Percentiles rank a stretch among this genome's conserved stretches.
phyloP scores from a whole-genome alignment of 192 early-diverging fungal species.

The Diversispora eburnea region DNA sequence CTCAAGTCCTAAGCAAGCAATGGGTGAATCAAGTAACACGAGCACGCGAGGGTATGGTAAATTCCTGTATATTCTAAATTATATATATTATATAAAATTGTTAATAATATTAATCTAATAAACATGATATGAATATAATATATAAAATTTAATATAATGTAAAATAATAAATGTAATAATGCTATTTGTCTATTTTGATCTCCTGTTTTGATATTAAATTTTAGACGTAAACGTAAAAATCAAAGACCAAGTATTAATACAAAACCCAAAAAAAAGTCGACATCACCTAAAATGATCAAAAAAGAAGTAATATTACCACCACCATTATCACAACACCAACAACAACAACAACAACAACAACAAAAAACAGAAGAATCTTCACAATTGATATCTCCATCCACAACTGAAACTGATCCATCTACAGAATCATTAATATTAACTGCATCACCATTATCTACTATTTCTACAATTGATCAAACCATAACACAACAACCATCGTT shows the following conservation, averaged over 20 bases:
- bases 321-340: not conserved
- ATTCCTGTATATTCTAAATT: not conserved
- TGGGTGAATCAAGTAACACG: not conserved
- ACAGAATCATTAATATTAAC: not conserved
- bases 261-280: not conserved
- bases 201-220: not conserved
- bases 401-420: not conserved
- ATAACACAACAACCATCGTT: not conserved
- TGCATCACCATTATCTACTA: not conserved
- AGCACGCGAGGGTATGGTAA: not conserved
- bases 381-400: no score
- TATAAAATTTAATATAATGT: not conserved
- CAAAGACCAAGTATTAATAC: not conserved
- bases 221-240: constrained; percentile 1
- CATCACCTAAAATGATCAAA: not conserved
- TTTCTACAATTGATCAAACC: no score
- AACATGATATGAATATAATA: not conserved
- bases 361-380: no score
- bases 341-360: not conserved
- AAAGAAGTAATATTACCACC: not conserved
- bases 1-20: not conserved
- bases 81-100: not conserved
- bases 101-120: no score
- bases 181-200: no score
- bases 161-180: not conserved